Evolutionary conservation across 768 basidiomycete genomes (phyloP), one percentile per base, ranked within the genome.

Genomic region (Lactifluus rugatus): DNA sequence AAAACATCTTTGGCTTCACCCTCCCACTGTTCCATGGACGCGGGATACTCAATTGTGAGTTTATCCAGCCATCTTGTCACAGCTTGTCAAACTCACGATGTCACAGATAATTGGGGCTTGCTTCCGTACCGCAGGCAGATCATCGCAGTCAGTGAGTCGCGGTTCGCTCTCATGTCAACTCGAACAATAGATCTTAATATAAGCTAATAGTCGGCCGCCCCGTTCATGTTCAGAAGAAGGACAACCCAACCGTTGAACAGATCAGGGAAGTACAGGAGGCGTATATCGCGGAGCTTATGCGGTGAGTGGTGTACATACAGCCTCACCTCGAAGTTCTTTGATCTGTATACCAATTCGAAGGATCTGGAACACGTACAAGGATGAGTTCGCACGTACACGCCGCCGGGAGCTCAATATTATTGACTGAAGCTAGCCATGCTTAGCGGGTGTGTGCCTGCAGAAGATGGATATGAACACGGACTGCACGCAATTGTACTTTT

Each of bases 1-100:
- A 98, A 70, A 81, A 77, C 50, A 71, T 89, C 44, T 97, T 99
- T 65, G 95, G 95, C 5, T 99, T 98, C 70, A 99, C 95, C 0
- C 73, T 99, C 11, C 95, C 96, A 0, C 73, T 99, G n/a, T 99
- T 99, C 72, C 95, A 96, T 68, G 96, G 96, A 2, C 77, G 96
- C 59, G 95, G 95, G 13, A 71, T 99, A 54, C 77, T 98, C 62
- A 99, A 98, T 70, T 99, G 94, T 93, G 63, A 26, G 84, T 65
- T 25, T 48, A 19, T 48, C 7, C 9, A 14, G 42, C 13, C 21
- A 25, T 25, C 19, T 36, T 21, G 11, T 4, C 21, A 34, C 39
- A 25, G 44, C 19, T 11, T 49, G 31, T 47, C 58, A 13, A 25
- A 42, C 46, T 37, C 17, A 59, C n/a, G 9, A 8, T 19, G 3